Base-by-base conservation (phyloP, 2,329 filamentous ascomycete species). In the Trichoderma pleuroti region DNA sequence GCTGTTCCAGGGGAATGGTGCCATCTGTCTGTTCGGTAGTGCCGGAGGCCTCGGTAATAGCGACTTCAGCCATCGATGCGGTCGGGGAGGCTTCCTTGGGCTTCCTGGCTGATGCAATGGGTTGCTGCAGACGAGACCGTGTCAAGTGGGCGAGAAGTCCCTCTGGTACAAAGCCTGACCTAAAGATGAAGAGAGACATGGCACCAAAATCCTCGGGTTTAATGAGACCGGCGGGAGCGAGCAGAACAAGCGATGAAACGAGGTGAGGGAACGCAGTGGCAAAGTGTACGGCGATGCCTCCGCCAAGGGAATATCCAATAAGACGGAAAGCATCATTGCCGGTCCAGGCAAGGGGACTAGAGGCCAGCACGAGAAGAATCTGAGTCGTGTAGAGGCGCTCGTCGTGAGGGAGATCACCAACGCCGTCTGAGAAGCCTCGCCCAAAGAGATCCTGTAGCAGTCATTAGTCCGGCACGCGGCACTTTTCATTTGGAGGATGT, bases 241-340 rank as follows among this genome's bases (percentile, higher is more conserved):
- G 86, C 7, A 97, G 86, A 12, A 96, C 84, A 26, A 98, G 84
- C 11, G 86, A 88, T 14, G 86, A 85, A 16, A 97, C 85, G 70
- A 95, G 83, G 61, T 87, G 78, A 0, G 93, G 92, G 77, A 94
- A 94, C 71, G 90, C 86, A 11, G 88, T 88, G 8, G 92, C 88
- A 77, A 97, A 95, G 72, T 90, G 88, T 7, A 90, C 88, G 5
- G 90, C 89, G 69, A 97, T 90, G 66, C 91, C 92, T 60, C 93
- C 93, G 70, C 93, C 93, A 1, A 97, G 86, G 0, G 92, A 94
- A 81, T 96, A 97, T 12, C 93, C 93, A 14, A 94, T 82, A 24
- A 97, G 80, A 61, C 86, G 86, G 77, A 96, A 89, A 61, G 84
- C 85, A 56, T 78, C 76, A 16, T 77, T 73, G 56, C 88, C 87